Base-by-base conservation (phyloP, 78 protist genomes). In the Blattamonas nauphoetae region DNA sequence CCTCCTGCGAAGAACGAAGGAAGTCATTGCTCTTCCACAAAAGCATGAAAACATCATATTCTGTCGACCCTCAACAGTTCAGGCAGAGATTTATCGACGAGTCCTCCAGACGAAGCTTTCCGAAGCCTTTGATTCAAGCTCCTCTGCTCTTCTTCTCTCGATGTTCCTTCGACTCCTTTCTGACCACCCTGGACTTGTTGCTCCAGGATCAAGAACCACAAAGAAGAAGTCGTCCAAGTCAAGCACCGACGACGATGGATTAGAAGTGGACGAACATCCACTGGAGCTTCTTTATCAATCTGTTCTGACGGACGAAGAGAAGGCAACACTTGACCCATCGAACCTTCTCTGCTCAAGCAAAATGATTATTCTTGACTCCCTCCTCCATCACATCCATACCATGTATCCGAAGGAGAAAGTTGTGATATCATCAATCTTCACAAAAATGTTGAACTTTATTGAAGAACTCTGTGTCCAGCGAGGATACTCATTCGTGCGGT, bases 1-100 rank as follows among this genome's bases (percentile, higher is more conserved):
- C 83, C 29, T 79, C 41, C 83, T 79, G 43, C 83, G 83, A 4
- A 6, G 83, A 6, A 79, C 83, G 83, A 79, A 6, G 83, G 83
- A 79, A 6, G 83, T 79, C 83, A 6, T 79, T 11, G 5, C 6
- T 4, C 83, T 79, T 6, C 83, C 83, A 6, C 83, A 4, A 6
- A 79, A 79, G 41, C 83, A 11, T 79, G 83, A 79, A 21, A 33
- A 21, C 83, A 21, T 79, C 32, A 6, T 79, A 4, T 79, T 38
- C 41, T 79, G 83, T 11, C 33, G 33, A 5, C 83, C 83, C 42
- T 33, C 43, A 4, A 4, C 83, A 4, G 43, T 79, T 5, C 83
- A 79, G 83, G 45, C 33, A 5, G 83, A 6, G 43, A 4, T 79
- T 4, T 79, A 79, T 21, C 83, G 83, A 5, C 71, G 71, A 29